Evolutionary conservation across 352 stramenopile species (phyloP).

Genomic region (Phytophthora capsici): DNA sequence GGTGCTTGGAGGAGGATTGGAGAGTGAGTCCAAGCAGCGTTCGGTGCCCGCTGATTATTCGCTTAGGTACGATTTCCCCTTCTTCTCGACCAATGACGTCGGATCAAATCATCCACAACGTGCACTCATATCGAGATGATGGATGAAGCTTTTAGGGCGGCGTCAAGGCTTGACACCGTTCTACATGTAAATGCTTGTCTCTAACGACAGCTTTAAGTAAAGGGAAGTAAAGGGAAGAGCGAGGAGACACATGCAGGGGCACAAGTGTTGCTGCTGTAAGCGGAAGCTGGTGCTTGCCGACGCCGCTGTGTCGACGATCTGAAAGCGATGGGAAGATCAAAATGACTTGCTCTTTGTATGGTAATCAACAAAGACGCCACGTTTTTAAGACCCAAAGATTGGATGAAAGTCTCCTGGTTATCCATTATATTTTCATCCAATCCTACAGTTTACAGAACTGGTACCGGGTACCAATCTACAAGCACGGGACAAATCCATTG

Average conservation of each 20-base stretch:
- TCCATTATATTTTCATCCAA: slow-evolving; percentile 33
- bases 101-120: slow-evolving; percentile 29
- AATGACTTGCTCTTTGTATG: slow-evolving; percentile 20
- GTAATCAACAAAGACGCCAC: slow-evolving; percentile 15
- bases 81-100: slow-evolving; percentile 33
- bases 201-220: no score
- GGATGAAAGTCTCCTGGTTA: slow-evolving; percentile 17
- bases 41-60: slow-evolving; percentile 1
- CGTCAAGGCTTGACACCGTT: no score
- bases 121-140: slow-evolving; percentile 26
- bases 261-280: no score
- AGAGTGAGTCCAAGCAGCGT: slow-evolving; percentile 31
- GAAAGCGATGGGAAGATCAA: slow-evolving; percentile 32
- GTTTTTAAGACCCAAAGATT: slow-evolving; percentile 4
- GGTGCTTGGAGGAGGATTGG: slow-evolving; percentile 55
- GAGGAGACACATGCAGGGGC: no score
- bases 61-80: slow-evolving; percentile 33
- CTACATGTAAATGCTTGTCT: no score
- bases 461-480: neutral
- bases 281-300: no score
- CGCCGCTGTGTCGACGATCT: slow-evolving; percentile 3
- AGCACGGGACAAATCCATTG: slow-evolving; percentile 1
- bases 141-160: slow-evolving; percentile 8
- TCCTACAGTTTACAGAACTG: neutral
- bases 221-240: no score